phyloP scores from a whole-genome alignment of 495 filamentous ascomycete species.

The Trypethelium eluteriae region DNA sequence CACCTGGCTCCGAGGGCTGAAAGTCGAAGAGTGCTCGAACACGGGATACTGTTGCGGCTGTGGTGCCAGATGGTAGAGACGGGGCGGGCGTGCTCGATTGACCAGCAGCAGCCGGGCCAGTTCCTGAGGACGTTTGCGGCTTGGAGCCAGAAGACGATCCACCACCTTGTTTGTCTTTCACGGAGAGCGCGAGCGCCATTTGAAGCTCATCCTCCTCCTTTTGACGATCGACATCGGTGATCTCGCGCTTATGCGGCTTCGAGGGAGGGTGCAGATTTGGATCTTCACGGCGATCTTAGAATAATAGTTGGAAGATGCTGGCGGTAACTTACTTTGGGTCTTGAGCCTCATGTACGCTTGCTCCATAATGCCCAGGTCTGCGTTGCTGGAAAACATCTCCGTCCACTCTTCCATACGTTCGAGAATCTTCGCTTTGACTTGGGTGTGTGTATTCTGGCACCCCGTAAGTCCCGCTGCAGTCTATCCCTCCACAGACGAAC shows the following conservation, averaged over 20 bases:
- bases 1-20: slow-evolving; percentile 82
- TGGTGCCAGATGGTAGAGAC: slow-evolving; percentile 56
- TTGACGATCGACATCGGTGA: slow-evolving; percentile 81
- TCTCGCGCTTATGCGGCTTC: slow-evolving; percentile 81
- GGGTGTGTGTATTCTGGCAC: slow-evolving; percentile 75
- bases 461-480: not conserved
- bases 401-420: slow-evolving; percentile 96
- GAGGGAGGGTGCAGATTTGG: slow-evolving; percentile 87
- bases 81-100: slow-evolving; percentile 42
- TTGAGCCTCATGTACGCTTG: slow-evolving; percentile 88
- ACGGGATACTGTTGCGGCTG: slow-evolving; percentile 92
- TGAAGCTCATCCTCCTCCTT: slow-evolving; percentile 97
- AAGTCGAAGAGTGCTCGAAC: slow-evolving; percentile 94
- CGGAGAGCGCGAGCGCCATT: slow-evolving; percentile 84
- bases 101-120: not conserved
- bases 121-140: not conserved
- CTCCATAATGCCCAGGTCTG: slow-evolving; percentile 95
- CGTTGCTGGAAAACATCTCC: slow-evolving; percentile 83
- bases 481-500: not conserved
- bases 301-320: not conserved
- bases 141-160: not conserved
- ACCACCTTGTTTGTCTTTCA: slow-evolving; percentile 61
- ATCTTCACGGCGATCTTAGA: slow-evolving; percentile 42
- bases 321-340: slow-evolving; percentile 50
- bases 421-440: slow-evolving; percentile 93